Conservation (phyloP, 345 rosid genomes). For the Euphorbia tirucalli region DNA sequence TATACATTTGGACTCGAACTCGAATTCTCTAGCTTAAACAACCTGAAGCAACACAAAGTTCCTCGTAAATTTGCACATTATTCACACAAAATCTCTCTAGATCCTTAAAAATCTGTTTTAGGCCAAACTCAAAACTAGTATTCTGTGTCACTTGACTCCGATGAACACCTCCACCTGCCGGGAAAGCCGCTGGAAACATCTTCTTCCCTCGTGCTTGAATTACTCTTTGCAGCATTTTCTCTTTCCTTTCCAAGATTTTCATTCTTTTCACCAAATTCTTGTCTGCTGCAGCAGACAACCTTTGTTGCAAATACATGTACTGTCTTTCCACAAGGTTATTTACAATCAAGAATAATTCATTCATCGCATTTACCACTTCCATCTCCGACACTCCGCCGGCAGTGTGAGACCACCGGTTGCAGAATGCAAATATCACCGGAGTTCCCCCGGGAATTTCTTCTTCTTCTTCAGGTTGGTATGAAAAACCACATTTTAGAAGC, state of each 20-base stretch:
- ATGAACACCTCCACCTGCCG: conserved; percentile 6
- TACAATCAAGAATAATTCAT: conserved; percentile 23
- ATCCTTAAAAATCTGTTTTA: conserved; percentile 38
- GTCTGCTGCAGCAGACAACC: conserved; percentile 29
- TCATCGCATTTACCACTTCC: conserved; percentile 40
- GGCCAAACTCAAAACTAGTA: conserved; percentile 25
- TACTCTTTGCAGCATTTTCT: conserved; percentile 34
- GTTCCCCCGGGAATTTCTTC: conserved; percentile 36
- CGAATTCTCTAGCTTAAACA: no score
- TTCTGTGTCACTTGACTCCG: neutral
- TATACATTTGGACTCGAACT: no score
- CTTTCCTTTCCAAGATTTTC: conserved; percentile 42
- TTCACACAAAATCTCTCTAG: conserved; percentile 41
- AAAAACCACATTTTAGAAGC: conserved; percentile 54
- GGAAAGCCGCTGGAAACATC: neutral
- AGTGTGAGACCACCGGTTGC: conserved; percentile 49
- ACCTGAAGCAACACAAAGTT: conserved; percentile 14
- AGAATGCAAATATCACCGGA: conserved; percentile 42
- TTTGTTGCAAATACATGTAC: conserved; percentile 31
- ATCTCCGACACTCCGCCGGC: conserved; percentile 36
- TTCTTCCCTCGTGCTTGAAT: conserved; percentile 29
- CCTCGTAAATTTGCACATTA: conserved; percentile 28
- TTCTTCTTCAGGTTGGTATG: conserved; percentile 49
- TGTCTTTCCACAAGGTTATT: conserved; percentile 34
- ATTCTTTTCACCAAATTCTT: conserved; percentile 42